phyloP scores from a whole-genome alignment of 2,329 filamentous ascomycete genomes.

The Aphanocladium album region DNA sequence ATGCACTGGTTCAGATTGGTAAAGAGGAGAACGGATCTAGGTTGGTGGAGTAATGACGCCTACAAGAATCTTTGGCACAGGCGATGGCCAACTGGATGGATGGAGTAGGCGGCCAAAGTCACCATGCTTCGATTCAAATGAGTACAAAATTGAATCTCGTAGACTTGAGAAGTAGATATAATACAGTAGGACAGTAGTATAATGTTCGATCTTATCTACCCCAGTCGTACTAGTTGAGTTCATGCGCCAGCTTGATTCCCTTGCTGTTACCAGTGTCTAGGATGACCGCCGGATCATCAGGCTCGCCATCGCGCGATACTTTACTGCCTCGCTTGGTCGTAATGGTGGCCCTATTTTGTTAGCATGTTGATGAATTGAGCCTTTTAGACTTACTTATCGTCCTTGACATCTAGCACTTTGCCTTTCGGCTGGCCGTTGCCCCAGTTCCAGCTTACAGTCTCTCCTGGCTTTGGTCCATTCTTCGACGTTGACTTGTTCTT shows the following conservation, averaged over 20 bases:
- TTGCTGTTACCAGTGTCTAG: slow-evolving; percentile 38
- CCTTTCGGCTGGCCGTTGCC: slow-evolving; percentile 38
- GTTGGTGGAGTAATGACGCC: not conserved
- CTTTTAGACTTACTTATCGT: not conserved
- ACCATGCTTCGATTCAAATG: no score
- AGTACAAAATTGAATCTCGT: no score
- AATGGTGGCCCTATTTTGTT: slow-evolving; percentile 28
- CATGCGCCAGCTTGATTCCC: slow-evolving; percentile 36
- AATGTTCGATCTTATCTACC: no score
- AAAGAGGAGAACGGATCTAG: not conserved
- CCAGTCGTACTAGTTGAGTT: slow-evolving; percentile 33
- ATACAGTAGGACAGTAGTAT: no score
- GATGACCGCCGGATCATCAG: slow-evolving; percentile 39
- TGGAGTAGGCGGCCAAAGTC: no score
- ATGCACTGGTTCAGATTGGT: not conserved
- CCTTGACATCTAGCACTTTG: slow-evolving; percentile 40
- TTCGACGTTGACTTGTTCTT: slow-evolving; percentile 15
- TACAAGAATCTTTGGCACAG: not conserved
- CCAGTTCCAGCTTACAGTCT: slow-evolving; percentile 44
- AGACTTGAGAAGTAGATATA: no score
- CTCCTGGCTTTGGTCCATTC: slow-evolving; percentile 33
- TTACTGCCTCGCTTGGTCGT: slow-evolving; percentile 37
- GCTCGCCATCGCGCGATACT: slow-evolving; percentile 34
- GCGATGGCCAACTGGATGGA: not conserved
- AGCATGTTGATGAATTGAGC: not conserved